Percentiles rank a stretch among this genome's conserved stretches.
phyloP scores from a whole-genome alignment of 2,329 filamentous ascomycete genomes.

The Exophiala aquamarina region DNA sequence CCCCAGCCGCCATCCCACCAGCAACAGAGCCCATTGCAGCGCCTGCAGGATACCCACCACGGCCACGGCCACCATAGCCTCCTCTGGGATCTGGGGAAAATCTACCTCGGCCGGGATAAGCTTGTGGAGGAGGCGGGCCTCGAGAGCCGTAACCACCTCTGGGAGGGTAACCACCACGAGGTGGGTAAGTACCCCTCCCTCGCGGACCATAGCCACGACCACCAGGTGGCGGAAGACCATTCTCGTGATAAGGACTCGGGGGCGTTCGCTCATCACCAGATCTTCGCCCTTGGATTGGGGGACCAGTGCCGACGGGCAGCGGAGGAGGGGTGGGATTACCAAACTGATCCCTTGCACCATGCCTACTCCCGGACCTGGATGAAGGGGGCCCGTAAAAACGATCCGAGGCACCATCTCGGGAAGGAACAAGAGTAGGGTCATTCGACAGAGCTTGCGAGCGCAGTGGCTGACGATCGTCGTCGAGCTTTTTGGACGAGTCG shows the following conservation, averaged over 20 bases:
- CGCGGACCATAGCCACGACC: conserved; percentile 48
- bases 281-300: conserved; percentile 17
- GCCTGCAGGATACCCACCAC: conserved; percentile 24
- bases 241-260: conserved; percentile 17
- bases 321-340: conserved; percentile 41
- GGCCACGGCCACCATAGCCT: conserved; percentile 29
- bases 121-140: conserved; percentile 36
- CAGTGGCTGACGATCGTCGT: conserved; percentile 24
- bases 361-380: conserved; percentile 14
- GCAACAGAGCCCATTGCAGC: conserved; percentile 27
- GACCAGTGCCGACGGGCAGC: conserved; percentile 26
- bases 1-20: conserved; percentile 47
- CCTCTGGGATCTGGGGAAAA: conserved; percentile 33
- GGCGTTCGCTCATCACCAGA: conserved; percentile 18
- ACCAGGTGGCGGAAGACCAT: conserved; percentile 28
- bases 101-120: conserved; percentile 43
- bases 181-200: conserved; percentile 57
- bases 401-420: conserved; percentile 29
- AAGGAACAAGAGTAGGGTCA: conserved; percentile 16
- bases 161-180: conserved; percentile 25
- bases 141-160: conserved; percentile 41
- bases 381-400: conserved; percentile 31
- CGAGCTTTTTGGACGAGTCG: conserved; percentile 24
- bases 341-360: conserved; percentile 36
- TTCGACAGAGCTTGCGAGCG: conserved; percentile 19